phyloP scores from a whole-genome alignment of 495 filamentous ascomycete genomes.

The Podospora pseudopauciseta region DNA sequence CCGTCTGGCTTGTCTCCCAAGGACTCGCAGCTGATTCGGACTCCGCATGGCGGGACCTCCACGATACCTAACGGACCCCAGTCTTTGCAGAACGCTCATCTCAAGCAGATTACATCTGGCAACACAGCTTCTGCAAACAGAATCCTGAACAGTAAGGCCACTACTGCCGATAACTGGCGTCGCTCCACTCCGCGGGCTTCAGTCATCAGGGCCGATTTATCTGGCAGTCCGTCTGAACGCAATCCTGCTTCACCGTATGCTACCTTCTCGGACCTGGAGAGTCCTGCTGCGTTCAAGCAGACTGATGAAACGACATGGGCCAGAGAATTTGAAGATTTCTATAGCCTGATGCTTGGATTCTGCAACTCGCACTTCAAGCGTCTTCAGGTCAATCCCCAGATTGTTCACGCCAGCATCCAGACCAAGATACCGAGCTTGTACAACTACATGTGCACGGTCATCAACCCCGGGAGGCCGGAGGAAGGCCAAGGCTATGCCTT shows the following conservation, averaged over 20 bases:
- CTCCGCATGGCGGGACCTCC: neutral
- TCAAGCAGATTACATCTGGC: too few relatives aligned
- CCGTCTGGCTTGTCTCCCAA: neutral
- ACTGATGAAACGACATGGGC: slow-evolving; percentile 7
- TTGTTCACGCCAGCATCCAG: neutral
- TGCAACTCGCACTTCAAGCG: neutral
- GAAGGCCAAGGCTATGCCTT: slow-evolving; percentile 23
- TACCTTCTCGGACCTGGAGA: slow-evolving; percentile 1
- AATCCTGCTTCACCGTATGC: neutral
- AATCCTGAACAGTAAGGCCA: neutral
- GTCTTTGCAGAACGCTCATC: neutral
- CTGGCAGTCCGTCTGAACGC: neutral
- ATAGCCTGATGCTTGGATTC: slow-evolving; percentile 11
- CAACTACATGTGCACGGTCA: slow-evolving; percentile 28
- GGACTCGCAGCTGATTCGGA: neutral
- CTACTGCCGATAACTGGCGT: neutral
- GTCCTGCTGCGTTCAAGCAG: neutral
- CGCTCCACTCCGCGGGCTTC: neutral
- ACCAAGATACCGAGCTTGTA: slow-evolving; percentile 15
- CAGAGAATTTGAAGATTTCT: slow-evolving; percentile 22
- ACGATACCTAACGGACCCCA: neutral
- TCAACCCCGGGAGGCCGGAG: slow-evolving; percentile 13
- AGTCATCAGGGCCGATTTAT: neutral
- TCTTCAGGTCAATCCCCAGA: neutral
- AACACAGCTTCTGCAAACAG: too few relatives aligned